Evolutionary conservation across 305 asterid species (phyloP), one percentile per base, ranked within the genome.

Genomic region (Solanum hybrid): DNA sequence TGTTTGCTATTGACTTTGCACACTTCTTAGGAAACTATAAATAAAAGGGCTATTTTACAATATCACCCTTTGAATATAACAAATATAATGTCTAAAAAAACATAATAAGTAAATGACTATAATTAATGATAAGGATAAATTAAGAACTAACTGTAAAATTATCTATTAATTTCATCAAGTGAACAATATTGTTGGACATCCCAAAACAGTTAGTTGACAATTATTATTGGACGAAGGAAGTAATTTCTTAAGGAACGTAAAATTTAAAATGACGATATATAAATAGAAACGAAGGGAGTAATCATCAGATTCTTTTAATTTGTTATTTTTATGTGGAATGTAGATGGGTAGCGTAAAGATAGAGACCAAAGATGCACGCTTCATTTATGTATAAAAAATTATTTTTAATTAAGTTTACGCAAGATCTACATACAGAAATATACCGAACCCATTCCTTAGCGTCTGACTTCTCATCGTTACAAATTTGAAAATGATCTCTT

Each of bases 181-280:
- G 24, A 20, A 57, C 1, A 20, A 57, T 57, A 17, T 57, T 7
- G 4, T 57, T 57, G 24, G 10, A 57, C 4, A 57, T 57, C 1
- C 10, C 24, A 17, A 57, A 57, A 57, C 0, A 17, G 4, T 2
- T 57, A 57, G 4, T 57, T 57, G 24, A 57, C 4, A 57, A 57
- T 20, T 57, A 57, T 20, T 20, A 0, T 57, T 57, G 0, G 4
- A 57, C 4, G 10, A 7, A 57, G 0, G 0, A 2, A 57, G 1
- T 57, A 57, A 7, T 61, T 61, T 61, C 9, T 20, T 20, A 3
- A 7, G 0, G 0, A 8, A 20, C 11, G 0, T 20, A 7, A 61
- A 61, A 61, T 20, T 4, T 22, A 61, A 22, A 22, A 61, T 7
- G 0, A 7, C 2, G 12, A 20, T 8, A 61, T 61, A 61, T 61